phyloP scores from a whole-genome alignment of 805 yeast species.

The Sugiyamaella chiloensis region DNA sequence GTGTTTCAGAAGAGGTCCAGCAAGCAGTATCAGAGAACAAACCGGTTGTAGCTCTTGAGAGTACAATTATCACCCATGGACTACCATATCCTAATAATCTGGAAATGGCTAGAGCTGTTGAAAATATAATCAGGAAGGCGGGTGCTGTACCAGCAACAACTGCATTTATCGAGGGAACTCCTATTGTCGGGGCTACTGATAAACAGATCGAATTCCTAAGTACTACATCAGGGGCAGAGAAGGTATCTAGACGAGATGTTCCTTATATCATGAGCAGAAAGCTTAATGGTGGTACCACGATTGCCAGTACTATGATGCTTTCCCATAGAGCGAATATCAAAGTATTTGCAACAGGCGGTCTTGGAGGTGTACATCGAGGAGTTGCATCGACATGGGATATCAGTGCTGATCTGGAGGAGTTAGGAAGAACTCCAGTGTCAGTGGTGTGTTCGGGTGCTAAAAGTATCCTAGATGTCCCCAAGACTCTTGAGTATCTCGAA shows the following conservation, averaged over 20 bases:
- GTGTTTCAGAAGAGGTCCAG: constrained; percentile 45
- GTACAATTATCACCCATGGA: constrained; percentile 88
- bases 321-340: constrained; percentile 72
- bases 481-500: constrained; percentile 82
- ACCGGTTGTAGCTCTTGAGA: constrained; percentile 81
- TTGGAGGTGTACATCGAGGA: constrained; percentile 87
- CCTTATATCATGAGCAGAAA: constrained; percentile 62
- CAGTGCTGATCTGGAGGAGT: constrained; percentile 83
- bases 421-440: constrained; percentile 76
- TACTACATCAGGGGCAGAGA: constrained; percentile 38
- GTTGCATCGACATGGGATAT: constrained; percentile 75
- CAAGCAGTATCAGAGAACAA: constrained; percentile 54
- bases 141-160: constrained; percentile 85
- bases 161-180: constrained; percentile 69
- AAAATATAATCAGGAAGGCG: constrained; percentile 50
- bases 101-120: constrained; percentile 69
- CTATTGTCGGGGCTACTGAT: constrained; percentile 60
- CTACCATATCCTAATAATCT: constrained; percentile 76
- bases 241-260: constrained; percentile 79
- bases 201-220: constrained; percentile 53
- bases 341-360: constrained; percentile 90
- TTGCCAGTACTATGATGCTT: constrained; percentile 83
- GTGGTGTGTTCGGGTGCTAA: constrained; percentile 95
- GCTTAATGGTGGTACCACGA: constrained; percentile 84
- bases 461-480: constrained; percentile 72